Evolutionary conservation across 1,284 basidiomycete species (phyloP).

Genomic region (Meira nashicola): DNA sequence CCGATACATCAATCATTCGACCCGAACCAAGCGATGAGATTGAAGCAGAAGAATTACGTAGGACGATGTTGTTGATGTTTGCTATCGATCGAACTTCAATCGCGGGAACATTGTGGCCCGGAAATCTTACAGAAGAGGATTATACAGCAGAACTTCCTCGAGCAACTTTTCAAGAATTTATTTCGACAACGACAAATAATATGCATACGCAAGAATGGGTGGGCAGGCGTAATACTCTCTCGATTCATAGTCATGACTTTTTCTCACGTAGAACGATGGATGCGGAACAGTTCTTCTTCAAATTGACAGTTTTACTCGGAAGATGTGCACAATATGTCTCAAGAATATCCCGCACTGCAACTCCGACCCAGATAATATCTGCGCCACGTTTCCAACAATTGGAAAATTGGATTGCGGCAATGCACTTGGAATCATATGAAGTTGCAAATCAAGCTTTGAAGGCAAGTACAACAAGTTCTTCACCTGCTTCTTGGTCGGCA

Average conservation of each 20-base stretch:
- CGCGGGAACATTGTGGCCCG: neutral
- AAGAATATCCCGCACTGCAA: neutral
- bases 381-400: neutral
- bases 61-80: neutral
- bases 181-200: neutral
- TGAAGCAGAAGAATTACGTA: conserved; percentile 1
- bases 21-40: conserved; percentile 1
- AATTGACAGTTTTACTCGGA: neutral
- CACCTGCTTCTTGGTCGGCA: neutral
- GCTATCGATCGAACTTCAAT: neutral
- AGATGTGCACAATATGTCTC: neutral
- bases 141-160: neutral
- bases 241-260: neutral
- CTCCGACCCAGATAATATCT: neutral
- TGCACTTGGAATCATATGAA: neutral
- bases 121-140: neutral
- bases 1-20: conserved; percentile 1
- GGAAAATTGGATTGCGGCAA: neutral
- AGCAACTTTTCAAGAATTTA: neutral
- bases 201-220: neutral
- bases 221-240: neutral
- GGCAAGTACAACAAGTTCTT: neutral
- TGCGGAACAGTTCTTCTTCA: neutral
- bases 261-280: neutral
- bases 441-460: neutral